phyloP scores from a whole-genome alignment of 139 green algal species.

The Coccomyxa sp. region DNA sequence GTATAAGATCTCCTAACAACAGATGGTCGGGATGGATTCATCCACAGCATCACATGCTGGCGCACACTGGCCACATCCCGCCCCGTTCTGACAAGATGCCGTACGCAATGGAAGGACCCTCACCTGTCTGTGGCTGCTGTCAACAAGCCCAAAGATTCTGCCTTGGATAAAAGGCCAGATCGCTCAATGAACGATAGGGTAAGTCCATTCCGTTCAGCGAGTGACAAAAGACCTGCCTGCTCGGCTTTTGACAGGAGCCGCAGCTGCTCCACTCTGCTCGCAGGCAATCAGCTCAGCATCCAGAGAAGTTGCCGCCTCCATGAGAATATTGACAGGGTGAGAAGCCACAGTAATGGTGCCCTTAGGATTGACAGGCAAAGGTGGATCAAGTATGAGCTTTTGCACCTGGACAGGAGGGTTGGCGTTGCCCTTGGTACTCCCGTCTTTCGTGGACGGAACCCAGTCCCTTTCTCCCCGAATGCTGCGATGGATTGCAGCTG shows the following conservation, averaged over 20 bases:
- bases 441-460: not conserved
- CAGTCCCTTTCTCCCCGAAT: not conserved
- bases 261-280: constrained; percentile 44
- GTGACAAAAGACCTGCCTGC: constrained; percentile 58
- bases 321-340: not conserved
- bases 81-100: not conserved
- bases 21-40: not conserved
- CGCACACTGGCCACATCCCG: no score
- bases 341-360: no score
- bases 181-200: constrained; percentile 72
- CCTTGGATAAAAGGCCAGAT: constrained; percentile 64
- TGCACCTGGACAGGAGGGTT: not conserved
- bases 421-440: not conserved
- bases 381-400: not conserved
- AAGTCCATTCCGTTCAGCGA: constrained; percentile 54
- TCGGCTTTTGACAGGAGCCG: constrained; percentile 59
- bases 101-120: not conserved
- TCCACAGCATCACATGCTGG: no score
- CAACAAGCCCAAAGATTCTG: constrained; percentile 55
- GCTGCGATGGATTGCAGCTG: not conserved
- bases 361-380: not conserved
- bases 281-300: not conserved
- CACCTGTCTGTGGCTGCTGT: constrained; percentile 40
- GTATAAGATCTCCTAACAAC: not conserved
- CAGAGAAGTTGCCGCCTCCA: not conserved